A percentile compares a stretch with the other conserved stretches of the same genome.
Evolutionary conservation across 495 filamentous ascomycete species (phyloP).

Genomic region (Tetracladium setigerum): DNA sequence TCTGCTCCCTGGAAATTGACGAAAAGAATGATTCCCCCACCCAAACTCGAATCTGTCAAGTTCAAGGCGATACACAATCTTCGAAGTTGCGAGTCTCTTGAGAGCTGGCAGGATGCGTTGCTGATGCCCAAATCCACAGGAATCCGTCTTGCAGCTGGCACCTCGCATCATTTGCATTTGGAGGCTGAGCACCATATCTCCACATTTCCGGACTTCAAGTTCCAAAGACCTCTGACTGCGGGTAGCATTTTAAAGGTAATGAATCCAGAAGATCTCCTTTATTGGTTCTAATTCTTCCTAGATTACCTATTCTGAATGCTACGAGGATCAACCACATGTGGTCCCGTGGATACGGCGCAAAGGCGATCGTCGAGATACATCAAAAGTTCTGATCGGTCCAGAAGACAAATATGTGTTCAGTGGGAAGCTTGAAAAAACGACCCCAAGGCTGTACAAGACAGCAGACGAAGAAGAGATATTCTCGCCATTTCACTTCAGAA

Average conservation of each 20-base stretch:
- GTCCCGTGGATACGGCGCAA: conserved; percentile 2
- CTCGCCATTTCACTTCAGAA: conserved; percentile 33
- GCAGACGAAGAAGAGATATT: conserved; percentile 11
- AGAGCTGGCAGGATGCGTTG: background rate
- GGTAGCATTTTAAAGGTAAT: conserved; percentile 1
- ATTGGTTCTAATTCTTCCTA: no score
- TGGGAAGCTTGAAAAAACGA: background rate
- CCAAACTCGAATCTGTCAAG: background rate
- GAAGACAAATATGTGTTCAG: conserved; percentile 1
- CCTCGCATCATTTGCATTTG: background rate
- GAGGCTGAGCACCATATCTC: conserved; percentile 2
- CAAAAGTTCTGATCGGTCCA: conserved; percentile 2
- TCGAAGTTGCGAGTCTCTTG: background rate
- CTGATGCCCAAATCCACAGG: background rate
- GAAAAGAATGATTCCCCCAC: background rate
- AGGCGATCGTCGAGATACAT: background rate
- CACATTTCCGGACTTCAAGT: conserved; percentile 1
- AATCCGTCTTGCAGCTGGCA: background rate
- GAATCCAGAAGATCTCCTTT: no score
- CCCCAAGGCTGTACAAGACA: background rate
- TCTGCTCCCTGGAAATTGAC: conserved; percentile 2
- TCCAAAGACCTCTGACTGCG: background rate
- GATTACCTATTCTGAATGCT: conserved; percentile 8
- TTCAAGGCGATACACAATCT: background rate
- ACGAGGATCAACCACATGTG: background rate